Evolutionary conservation across 768 basidiomycete species (phyloP), one percentile per base, ranked within the genome.

Genomic region (Leccinum fibrillosum): DNA sequence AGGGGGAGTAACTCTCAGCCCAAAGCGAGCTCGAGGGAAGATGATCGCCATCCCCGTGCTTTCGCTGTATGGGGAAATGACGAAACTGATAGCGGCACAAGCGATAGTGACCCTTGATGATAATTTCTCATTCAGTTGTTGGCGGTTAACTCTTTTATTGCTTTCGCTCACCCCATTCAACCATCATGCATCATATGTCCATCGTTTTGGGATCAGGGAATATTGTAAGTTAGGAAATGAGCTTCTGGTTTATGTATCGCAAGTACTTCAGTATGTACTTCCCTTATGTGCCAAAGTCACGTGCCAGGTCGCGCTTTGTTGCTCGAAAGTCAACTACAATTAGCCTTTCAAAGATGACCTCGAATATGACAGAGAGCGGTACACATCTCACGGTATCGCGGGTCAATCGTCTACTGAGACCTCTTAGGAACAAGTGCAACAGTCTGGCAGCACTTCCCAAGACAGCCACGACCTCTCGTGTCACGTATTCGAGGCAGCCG

Each of bases 21-120:
- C 21, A 56, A 62, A 53, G 54, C n/a, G 5, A 60, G 35, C 42
- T 48, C 49, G 44, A 66, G 26, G 52, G 73, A 69, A 30, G 56
- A 56, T 26, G 68, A 70, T 19, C 66, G 65, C 35, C 68, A 72
- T 30, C 79, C 71, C 49, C 77, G 83, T 35, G 86, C 89, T 8
- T 94, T 94, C 66, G 92, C 92, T 19, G 89, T 90, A 11, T 91
- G 86, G 84, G 92, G 92, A 1, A 88, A 91, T 42, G 92, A 94
- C 67, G 92, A 93, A 72, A 92, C 89, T 55, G 92, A 94, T 64
- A 90, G 89, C 68, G 88, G 86, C 66, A 80, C 89, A 13, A 92
- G 90, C 61, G 90, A 92, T 65, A 86, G 80, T 53, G 86, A 88
- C 57, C 67, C 66, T 28, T 78, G 63, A 73, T 5, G 19, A 42